Percentiles rank a stretch among this genome's conserved stretches.
phyloP scores from a whole-genome alignment of 176 grass and related monocot species.

The Canna indica region DNA sequence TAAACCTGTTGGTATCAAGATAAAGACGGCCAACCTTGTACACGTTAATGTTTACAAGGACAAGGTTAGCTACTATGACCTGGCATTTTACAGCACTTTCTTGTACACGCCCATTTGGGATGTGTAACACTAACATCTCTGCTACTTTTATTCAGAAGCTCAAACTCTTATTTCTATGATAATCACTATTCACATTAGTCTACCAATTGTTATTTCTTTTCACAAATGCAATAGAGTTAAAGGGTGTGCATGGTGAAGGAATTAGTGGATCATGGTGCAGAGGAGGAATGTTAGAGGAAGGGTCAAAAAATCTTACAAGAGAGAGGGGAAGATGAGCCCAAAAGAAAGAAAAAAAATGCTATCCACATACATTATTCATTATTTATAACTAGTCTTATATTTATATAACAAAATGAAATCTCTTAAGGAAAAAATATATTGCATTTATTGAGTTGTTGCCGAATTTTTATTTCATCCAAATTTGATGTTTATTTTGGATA shows the following conservation, averaged over 20 bases:
- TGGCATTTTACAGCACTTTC: neutral
- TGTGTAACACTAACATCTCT: neutral
- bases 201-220: too few relatives aligned
- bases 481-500: neutral
- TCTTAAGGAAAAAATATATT: neutral
- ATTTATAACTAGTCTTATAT: neutral
- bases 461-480: constrained; percentile 15
- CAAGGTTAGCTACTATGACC: constrained; percentile 40
- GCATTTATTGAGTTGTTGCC: neutral
- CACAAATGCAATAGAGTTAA: neutral
- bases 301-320: neutral
- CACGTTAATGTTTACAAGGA: constrained; percentile 75
- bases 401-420: neutral
- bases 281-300: neutral
- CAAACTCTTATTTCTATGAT: too few relatives aligned
- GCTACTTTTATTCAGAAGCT: neutral
- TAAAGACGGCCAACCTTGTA: constrained; percentile 72
- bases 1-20: constrained; percentile 67
- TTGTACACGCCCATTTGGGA: neutral
- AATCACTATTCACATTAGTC: too few relatives aligned
- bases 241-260: neutral
- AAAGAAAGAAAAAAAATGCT: neutral
- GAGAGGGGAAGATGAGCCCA: neutral
- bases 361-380: neutral
- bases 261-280: neutral